These are phyloP conservation scores for Comarum palustre DNA, from an alignment of 306 rosid species.

Conservation along the genomic window DNA sequence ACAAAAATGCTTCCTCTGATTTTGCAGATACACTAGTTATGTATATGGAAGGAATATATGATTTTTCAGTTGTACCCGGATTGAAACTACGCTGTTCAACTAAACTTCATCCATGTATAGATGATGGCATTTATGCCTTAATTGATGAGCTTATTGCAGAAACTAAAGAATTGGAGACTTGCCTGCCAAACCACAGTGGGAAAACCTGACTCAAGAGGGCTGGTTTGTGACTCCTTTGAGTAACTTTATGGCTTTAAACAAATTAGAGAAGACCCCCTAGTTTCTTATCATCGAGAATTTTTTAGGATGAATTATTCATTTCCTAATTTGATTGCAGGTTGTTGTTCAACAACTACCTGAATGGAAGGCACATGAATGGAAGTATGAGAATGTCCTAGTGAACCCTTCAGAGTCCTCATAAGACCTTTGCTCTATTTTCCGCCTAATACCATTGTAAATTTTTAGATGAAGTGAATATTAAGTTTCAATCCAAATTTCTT, in stretches of 20 bases:
- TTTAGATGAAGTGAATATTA: background rate
- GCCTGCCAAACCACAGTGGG: conserved; percentile 94
- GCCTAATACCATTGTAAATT: conserved; percentile 11
- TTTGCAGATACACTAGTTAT: background rate
- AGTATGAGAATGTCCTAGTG: conserved; percentile 35
- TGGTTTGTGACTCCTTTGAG: conserved; percentile 45
- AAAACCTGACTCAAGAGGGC: conserved; percentile 61
- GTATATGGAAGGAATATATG: background rate
- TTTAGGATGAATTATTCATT: conserved; percentile 5
- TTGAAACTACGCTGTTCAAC: background rate
- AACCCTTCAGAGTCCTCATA: conserved; percentile 31
- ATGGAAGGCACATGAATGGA: conserved; percentile 93
- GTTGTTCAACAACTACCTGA: conserved; percentile 83
- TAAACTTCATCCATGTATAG: background rate
- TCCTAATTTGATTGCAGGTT: conserved; percentile 45
- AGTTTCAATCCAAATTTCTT: background rate
- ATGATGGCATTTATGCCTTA: background rate
- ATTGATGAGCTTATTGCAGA: conserved; percentile 38
- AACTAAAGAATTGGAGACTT: conserved; percentile 92
- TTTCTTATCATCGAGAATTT: background rate
- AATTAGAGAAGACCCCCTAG: background rate
- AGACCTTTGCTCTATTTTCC: background rate
- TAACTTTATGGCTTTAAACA: background rate
- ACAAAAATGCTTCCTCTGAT: background rate
- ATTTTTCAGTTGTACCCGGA: background rate